Base-by-base conservation (phyloP, 495 filamentous ascomycete species). In the Emericellopsis terricola region DNA sequence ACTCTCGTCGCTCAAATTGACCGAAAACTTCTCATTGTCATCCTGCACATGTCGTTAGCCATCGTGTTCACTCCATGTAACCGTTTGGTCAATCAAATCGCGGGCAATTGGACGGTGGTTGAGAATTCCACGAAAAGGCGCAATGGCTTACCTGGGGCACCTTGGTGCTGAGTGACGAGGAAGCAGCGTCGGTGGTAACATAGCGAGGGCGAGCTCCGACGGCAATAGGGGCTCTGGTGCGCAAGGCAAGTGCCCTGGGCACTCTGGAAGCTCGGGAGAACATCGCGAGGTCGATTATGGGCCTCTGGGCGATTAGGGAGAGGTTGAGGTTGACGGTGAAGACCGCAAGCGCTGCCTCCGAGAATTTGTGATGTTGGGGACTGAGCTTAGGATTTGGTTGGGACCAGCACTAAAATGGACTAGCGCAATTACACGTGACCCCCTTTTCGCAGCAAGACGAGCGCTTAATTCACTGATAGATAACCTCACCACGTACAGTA, bases 1-100 rank as follows among this genome's bases (percentile, higher is more conserved):
- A 67, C 81, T 85, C 78, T 96, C 87, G 46, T 91, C 77, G 51
- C 82, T 91, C 55, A 97, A 78, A 38, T 70, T 73, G 55, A 97
- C 74, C 41, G 78, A 76, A 68, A 97, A 97, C 32, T 74, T 76
- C 66, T 94, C 77, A 47, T 94, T 81, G 58, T 94, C 89, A 56
- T 83, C 78, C 86, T 94, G 18, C 8, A 10, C 21, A 6, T 3
- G 10, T 14, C 15, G 33, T 35, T 15, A 35, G 33, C 21, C 13
- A 10, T 15, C 3, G 3, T 16, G 14, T 26, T 9, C 15, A 15
- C 6, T n/a, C n/a, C n/a, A n/a, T n/a, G n/a, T n/a, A n/a, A n/a
- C n/a, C n/a, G n/a, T n/a, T n/a, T n/a, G n/a, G n/a, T n/a, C n/a
- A n/a, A n/a, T n/a, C n/a, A n/a, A n/a, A n/a, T n/a, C n/a, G n/a